Base-by-base conservation (phyloP, 1,284 basidiomycete genomes). In the Austroboletus novae-zelandiae region DNA sequence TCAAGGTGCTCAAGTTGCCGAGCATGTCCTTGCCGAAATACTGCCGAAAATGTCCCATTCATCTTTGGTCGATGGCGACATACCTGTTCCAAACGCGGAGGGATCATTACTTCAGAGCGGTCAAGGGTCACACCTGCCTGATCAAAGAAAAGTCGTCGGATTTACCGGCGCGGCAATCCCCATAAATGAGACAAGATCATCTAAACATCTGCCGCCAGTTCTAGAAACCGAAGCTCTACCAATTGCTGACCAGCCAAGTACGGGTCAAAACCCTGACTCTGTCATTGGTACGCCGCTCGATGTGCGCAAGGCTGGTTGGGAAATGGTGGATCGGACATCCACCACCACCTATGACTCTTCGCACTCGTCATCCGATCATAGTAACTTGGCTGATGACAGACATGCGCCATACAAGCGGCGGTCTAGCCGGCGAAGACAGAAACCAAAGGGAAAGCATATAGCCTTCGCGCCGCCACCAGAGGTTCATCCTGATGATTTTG, bases 401-500 rank as follows among this genome's bases (percentile, higher is more conserved):
- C 71, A 69, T 40, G 75, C 79, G 1, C 74, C 77, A 2, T 67
- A 70, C 15, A 79, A 79, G 23, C 77, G 80, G 30, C 20, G 20
- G 20, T 67, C 75, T 25, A 70, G 73, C 3, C 61, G 84, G 40
- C 74, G 82, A 48, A 84, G 79, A 60, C 81, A 85, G 47, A 84
- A 82, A 57, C 64, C 76, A 9, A 75, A 75, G n/a, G 72, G 68
- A 34, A 82, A 78, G 56, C 67, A 71, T 10, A 86, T 83, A 79
- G 75, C 78, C 13, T 69, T 91, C 53, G 84, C 80, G 0, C 76
- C 80, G 1, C 79, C 82, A 29, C 91, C 92, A 1, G 71, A 77
- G 31, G 80, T 95, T 46, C 84, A 91, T 59, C 81, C 87, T 0
- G 71, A 90, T 55, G 81, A 81, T 15, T 94, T 98, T 60, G 86